These are phyloP conservation scores for Coemansia sp. DNA, from an alignment of 192 early-diverging fungal species.

Conservation along the genomic window DNA sequence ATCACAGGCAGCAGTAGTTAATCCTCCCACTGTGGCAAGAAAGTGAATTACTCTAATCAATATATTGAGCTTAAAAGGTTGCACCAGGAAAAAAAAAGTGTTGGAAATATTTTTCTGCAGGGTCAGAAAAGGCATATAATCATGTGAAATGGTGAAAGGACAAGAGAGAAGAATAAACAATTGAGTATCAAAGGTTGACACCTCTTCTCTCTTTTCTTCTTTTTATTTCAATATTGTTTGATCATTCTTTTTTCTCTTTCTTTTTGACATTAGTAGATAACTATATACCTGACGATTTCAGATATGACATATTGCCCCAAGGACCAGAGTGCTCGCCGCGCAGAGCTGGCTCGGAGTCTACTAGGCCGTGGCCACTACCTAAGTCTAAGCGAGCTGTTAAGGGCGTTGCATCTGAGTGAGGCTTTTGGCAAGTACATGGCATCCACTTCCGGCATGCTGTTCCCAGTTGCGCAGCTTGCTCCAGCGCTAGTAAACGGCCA, in stretches of 20 bases:
- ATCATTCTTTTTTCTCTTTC: neutral
- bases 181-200: neutral
- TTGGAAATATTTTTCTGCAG: too few relatives aligned
- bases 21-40: too few relatives aligned
- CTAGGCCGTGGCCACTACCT: neutral
- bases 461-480: neutral
- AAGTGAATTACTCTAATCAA: too few relatives aligned
- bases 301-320: neutral
- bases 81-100: too few relatives aligned
- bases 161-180: neutral
- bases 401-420: neutral
- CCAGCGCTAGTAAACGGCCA: neutral
- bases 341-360: slow-evolving; percentile 2
- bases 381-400: neutral
- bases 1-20: too few relatives aligned
- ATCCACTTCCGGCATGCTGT: neutral
- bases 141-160: too few relatives aligned
- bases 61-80: too few relatives aligned
- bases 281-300: neutral
- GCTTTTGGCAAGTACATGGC: neutral
- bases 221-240: neutral
- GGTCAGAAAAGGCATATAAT: too few relatives aligned
- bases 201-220: neutral
- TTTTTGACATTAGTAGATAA: neutral
- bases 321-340: neutral